Evolutionary conservation across 495 filamentous ascomycete species (phyloP), one percentile per base, ranked within the genome.

Genomic region (Lasiosphaeria ovina): DNA sequence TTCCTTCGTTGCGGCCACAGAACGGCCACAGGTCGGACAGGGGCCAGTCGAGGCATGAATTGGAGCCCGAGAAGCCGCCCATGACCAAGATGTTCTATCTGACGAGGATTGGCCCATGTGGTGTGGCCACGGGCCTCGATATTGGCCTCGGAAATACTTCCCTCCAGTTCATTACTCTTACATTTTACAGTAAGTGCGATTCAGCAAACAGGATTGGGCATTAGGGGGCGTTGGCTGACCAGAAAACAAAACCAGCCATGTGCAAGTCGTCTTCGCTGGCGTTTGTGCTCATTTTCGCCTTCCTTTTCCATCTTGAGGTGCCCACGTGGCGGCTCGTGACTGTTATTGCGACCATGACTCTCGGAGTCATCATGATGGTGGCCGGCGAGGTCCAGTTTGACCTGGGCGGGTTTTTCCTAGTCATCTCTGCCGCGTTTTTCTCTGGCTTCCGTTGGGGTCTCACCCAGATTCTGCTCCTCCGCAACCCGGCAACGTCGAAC

Each of bases 321-420:
- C 91, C 91, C 0, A 97, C 93, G 0, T 85, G 90, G 77, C 88
- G 87, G 63, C 82, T 99, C 24, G 88, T 96, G 31, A 74, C 83
- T 40, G 91, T 99, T 63, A 98, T 99, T 62, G 81, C 84, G 52
- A 87, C 90, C 61, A 98, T 99, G 95, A 99, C 93, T 1, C 66
- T 86, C 3, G 95, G 95, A 57, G 95, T 99, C 32, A 82, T 98
- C 63, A 96, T 98, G 93, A 99, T 99, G 95, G 95, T 99, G 3
- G 90, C 92, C 3, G 93, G 93, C 32, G 94, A 99, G 76, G 84
- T 93, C n/a, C 87, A 88, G 38, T 99, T 99, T 81, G 84, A 91
- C 62, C 79, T 87, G 0, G 82, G 92, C 40, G 95, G 95, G 8
- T 98, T 99, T 74, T 70, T 92, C 35, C 86, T 99, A 50, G 87